Evolutionary conservation across 2,329 filamentous ascomycete genomes (phyloP), one percentile per base, ranked within the genome.

Genomic region (Colletotrichum cordylinicola): DNA sequence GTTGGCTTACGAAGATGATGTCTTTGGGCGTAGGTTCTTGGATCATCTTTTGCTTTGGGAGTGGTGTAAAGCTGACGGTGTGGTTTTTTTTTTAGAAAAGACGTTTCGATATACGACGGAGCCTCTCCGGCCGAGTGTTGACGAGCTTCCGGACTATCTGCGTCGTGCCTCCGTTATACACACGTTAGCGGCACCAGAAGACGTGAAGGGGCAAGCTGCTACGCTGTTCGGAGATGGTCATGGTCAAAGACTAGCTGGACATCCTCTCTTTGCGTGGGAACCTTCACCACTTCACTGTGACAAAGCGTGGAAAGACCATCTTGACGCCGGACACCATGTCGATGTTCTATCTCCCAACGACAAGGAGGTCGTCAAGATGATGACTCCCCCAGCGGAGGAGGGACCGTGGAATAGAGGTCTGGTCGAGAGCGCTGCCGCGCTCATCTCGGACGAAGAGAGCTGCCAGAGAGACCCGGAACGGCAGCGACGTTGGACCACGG

Each of bases 1-100:
- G 4, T 24, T 74, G 33, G 13, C 4, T 4, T 74, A 74, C 29
- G n/a, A 74, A 37, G 66, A 74, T 58, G 48, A 74, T 27, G 58
- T 35, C 10, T 74, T 70, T 48, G 66, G 58, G 37, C 33, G 66
- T 74, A 12, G 15, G 56, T 62, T 24, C 9, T 24, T 16, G 37
- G 56, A 13, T 15, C 21, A 2, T 18, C 8, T 12, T 33, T 12
- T 39, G 3, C n/a, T n/a, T 4, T 12, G 8, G 10, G 48, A 8
- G 16, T 29, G 33, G 4, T 33, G 5, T 9, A 33, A 0, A n/a
- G 24, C 27, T 33, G 56, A 31, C 16, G 21, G 10, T 29, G 4
- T 72, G 35, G 39, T 6, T 12, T 6, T 8, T 6, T 8, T 24
- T 21, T 16, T 16, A 69, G 74, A 58, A n/a, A 65, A 60, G 60